Percentiles rank a stretch among this genome's conserved stretches.
Evolutionary conservation across 2,329 filamentous ascomycete genomes (phyloP).

Genomic region (Ophioceras dolichostomum): DNA sequence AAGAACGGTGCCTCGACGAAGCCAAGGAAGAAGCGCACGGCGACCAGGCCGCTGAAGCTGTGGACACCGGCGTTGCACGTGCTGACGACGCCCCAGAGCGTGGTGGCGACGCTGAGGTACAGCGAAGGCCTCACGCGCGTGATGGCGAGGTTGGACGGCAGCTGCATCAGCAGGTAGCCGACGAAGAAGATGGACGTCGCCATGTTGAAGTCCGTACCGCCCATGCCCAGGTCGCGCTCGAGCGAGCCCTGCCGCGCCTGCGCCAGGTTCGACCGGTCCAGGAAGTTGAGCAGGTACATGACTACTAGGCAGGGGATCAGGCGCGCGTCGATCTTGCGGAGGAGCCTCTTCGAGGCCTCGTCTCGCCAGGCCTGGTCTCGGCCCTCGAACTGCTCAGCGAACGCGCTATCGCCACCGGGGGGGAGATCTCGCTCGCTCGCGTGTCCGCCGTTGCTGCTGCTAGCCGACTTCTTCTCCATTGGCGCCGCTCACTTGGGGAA

Average conservation of each 20-base stretch:
- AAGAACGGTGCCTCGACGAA: constrained; percentile 39
- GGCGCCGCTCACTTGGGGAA: no score
- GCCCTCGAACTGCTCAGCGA: not conserved
- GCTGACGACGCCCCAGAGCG: constrained; percentile 25
- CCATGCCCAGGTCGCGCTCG: constrained; percentile 39
- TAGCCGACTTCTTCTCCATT: no score
- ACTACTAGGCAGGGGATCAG: constrained; percentile 40
- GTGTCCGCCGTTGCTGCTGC: no score
- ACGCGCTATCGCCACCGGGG: not conserved
- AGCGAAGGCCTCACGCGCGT: constrained; percentile 39
- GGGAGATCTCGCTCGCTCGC: no score
- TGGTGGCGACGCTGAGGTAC: constrained; percentile 36
- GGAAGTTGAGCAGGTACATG: constrained; percentile 44
- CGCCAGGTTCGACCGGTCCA: constrained; percentile 39
- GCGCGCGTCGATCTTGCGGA: constrained; percentile 38
- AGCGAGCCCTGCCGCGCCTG: constrained; percentile 41
- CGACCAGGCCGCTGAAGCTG: constrained; percentile 28
- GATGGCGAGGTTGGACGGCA: constrained; percentile 45
- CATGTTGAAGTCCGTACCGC: constrained; percentile 43
- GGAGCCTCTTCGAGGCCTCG: constrained; percentile 9
- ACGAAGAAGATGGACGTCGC: constrained; percentile 43
- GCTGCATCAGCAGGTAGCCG: constrained; percentile 48
- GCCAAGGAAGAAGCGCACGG: constrained; percentile 33
- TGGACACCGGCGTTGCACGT: constrained; percentile 33
- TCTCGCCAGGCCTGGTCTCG: not conserved